Evolutionary conservation across 257 asterid genomes (phyloP), one percentile per base, ranked within the genome.

Genomic region (Schizonepeta tenuifolia): DNA sequence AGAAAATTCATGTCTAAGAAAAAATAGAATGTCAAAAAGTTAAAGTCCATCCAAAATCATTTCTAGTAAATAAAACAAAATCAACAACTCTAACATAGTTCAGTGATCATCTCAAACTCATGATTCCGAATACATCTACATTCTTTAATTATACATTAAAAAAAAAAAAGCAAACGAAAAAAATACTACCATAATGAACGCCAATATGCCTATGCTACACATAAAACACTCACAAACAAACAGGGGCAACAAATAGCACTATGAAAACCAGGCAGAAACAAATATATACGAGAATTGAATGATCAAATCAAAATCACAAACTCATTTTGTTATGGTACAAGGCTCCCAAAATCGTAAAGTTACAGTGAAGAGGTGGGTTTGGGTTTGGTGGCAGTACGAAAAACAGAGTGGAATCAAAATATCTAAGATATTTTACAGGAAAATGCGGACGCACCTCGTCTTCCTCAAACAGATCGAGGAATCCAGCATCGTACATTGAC

Each of bases 401-500:
- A 51, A n/a, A 62, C 22, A 49, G 46, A 11, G n/a, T 22, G 41
- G 65, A 56, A 40, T 31, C 9, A 78, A 75, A 77, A 72, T 74
- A 87, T 73, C 81, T 55, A 11, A 64, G 73, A 78, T 51, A 75
- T 44, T 31, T 35, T 46, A 46, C 13, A 10, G 35, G 56, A 47
- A 35, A 15, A 67, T 18, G 21, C 28, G 38, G 24, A 69, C 89
- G 79, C 80, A 87, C 98, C 87, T 90, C 97, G 24, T 90, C 98
- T 77, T 87, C 90, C 35, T 90, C 97, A 28, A 90, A 77, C 72
- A 93, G 87, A 81, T 89, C 91, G 20, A 93, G 95, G 75, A 90
- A 89, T 28, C 98, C 97, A 24, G 93, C 93, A 74, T 90, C 97
- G 82, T 93, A 90, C 88, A 93, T 83, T 81, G 98, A 85, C 71